phyloP scores from a whole-genome alignment of 768 basidiomycete species.

The Agaricus sinodeliciosus region DNA sequence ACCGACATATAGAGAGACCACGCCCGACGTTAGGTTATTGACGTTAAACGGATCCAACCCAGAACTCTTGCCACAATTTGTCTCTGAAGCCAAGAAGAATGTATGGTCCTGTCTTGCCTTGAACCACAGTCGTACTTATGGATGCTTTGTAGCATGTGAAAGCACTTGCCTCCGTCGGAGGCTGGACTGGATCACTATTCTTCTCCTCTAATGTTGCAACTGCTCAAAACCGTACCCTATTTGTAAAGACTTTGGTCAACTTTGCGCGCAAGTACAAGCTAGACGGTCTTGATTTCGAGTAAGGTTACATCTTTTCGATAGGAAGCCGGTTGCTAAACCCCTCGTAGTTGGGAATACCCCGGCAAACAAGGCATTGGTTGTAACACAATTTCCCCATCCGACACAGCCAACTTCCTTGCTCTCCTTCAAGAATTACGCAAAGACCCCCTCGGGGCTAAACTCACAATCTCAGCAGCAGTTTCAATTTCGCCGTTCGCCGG shows the following conservation, averaged over 20 bases:
- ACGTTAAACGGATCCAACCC: constrained; percentile 39
- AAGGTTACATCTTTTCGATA: constrained; percentile 13
- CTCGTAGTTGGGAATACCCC: constrained; percentile 82
- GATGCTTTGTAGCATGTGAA: constrained; percentile 39
- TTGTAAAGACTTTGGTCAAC: constrained; percentile 49
- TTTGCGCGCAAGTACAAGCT: constrained; percentile 48
- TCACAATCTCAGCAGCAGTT: constrained; percentile 52
- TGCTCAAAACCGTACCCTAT: constrained; percentile 50
- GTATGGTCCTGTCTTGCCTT: constrained; percentile 18
- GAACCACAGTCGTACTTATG: not conserved
- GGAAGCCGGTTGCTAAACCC: not conserved
- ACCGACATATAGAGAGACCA: constrained; percentile 8
- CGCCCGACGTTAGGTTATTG: constrained; percentile 25
- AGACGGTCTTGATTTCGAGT: constrained; percentile 57
- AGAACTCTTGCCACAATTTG: constrained; percentile 49
- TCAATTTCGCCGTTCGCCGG: constrained; percentile 34
- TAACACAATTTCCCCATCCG: constrained; percentile 54
- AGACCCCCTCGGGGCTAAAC: constrained; percentile 40
- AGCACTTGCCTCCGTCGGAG: constrained; percentile 58
- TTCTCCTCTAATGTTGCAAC: constrained; percentile 62
- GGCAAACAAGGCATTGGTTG: constrained; percentile 61
- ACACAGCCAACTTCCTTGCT: constrained; percentile 71
- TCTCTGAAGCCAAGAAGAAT: constrained; percentile 36
- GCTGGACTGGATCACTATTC: constrained; percentile 59
- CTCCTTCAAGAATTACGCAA: constrained; percentile 72